These are phyloP conservation scores for Camelina laxa DNA, from an alignment of 345 rosid genomes.

Conservation along the genomic window DNA sequence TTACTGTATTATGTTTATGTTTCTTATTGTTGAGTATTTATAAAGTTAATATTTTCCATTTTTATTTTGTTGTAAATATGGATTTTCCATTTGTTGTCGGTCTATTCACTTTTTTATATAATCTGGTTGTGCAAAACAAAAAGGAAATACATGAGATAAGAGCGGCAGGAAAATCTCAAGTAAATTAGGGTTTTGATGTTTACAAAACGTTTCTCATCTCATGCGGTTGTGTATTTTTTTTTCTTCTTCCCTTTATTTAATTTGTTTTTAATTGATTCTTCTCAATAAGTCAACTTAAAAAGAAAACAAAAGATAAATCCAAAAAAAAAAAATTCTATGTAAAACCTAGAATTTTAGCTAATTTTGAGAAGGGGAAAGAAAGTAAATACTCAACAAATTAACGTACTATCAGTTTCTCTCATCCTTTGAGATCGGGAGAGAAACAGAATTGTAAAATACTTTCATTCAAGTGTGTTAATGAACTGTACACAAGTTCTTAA, in stretches of 20 bases:
- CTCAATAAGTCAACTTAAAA: background rate
- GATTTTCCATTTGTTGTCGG: background rate
- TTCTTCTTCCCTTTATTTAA: background rate
- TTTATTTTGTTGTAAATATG: no score
- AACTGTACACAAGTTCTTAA: no score
- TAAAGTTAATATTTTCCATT: background rate
- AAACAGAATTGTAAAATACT: no score
- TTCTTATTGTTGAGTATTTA: slow-evolving; percentile 7
- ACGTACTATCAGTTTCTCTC: background rate
- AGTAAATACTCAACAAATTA: no score
- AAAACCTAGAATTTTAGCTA: background rate
- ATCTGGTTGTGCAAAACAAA: background rate
- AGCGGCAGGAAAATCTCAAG: background rate
- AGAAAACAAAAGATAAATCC: background rate
- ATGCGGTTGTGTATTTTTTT: background rate
- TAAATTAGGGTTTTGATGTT: background rate
- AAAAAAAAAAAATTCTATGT: background rate
- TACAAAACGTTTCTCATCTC: background rate
- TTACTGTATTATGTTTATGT: background rate
- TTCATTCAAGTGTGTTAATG: no score
- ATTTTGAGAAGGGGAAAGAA: background rate
- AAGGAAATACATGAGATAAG: background rate
- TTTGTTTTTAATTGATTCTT: background rate
- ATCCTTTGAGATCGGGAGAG: no score
- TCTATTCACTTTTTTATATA: background rate